Evolutionary conservation across 2,329 filamentous ascomycete species (phyloP).

Genomic region (Aspergillus uvarum): DNA sequence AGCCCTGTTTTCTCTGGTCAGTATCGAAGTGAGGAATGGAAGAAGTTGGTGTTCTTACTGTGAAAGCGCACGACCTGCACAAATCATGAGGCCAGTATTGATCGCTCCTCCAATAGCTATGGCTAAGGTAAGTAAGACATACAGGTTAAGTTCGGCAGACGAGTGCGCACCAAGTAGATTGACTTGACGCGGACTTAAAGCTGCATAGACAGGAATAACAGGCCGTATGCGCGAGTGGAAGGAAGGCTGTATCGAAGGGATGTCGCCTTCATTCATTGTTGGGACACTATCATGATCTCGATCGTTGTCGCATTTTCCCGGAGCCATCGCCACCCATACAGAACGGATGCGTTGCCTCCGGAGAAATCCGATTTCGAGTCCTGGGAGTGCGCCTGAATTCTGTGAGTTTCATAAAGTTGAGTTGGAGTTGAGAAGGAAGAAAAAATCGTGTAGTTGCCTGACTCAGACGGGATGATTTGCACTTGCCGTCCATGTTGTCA

Average conservation of each 20-base stretch:
- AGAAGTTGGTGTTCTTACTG: slow-evolving; percentile 20
- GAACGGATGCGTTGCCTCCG: not conserved
- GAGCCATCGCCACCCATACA: not conserved
- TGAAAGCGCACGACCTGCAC: slow-evolving; percentile 28
- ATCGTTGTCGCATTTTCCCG: not conserved
- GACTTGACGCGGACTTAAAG: slow-evolving; percentile 15
- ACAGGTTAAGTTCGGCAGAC: not conserved
- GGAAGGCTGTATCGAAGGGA: not conserved
- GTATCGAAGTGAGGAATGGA: not conserved
- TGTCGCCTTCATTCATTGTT: not conserved
- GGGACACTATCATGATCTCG: not conserved
- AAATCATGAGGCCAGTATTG: slow-evolving; percentile 34
- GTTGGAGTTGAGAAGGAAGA: too few species aligned
- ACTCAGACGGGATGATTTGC: too few species aligned
- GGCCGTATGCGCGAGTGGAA: not conserved
- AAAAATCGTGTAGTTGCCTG: too few species aligned
- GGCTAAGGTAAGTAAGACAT: slow-evolving; percentile 11
- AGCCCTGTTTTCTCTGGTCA: slow-evolving; percentile 21
- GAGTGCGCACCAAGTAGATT: slow-evolving; percentile 26
- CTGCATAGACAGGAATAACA: slow-evolving; percentile 8
- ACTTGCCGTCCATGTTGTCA: not conserved
- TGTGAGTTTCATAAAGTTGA: too few species aligned
- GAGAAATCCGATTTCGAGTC: not conserved
- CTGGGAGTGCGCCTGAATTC: too few species aligned
- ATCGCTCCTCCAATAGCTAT: slow-evolving; percentile 33